Conservation (phyloP, 805 yeast species). For the Phaffomyces opuntiae region DNA sequence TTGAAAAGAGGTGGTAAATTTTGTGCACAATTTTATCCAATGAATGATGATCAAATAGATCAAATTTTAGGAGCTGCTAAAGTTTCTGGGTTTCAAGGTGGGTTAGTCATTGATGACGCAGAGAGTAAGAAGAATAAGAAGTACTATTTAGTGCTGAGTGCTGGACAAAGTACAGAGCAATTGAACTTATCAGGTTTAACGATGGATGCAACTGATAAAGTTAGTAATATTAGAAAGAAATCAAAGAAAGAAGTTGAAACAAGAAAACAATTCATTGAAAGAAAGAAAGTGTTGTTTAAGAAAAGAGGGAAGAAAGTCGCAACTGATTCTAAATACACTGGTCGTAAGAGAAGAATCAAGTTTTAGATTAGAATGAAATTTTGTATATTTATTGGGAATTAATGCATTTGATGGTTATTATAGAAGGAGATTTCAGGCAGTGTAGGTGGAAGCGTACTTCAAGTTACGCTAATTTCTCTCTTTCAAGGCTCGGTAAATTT, state of each 20-base stretch:
- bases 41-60: conserved; percentile 78
- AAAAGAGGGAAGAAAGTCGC: conserved; percentile 89
- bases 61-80: conserved; percentile 79
- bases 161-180: conserved; percentile 70
- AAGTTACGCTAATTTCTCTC: not conserved
- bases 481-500: not conserved
- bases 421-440: not conserved
- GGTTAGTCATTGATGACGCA: conserved; percentile 88
- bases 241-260: conserved; percentile 51
- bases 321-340: conserved; percentile 84
- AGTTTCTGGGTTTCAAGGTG: conserved; percentile 94
- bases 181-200: conserved; percentile 75
- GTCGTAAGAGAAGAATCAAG: conserved; percentile 67
- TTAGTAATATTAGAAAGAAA: conserved; percentile 24
- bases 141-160: conserved; percentile 82
- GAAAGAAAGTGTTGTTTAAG: conserved; percentile 92
- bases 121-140: conserved; percentile 89
- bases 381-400: not conserved
- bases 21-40: conserved; percentile 95
- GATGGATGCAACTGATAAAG: conserved; percentile 54
- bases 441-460: not conserved
- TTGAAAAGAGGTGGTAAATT: conserved; percentile 93
- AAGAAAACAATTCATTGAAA: conserved; percentile 69
- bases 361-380: conserved; percentile 32
- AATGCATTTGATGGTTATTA: not conserved